phyloP scores from a whole-genome alignment of 2,329 filamentous ascomycete species.

The Aspergillus fijiensis region DNA sequence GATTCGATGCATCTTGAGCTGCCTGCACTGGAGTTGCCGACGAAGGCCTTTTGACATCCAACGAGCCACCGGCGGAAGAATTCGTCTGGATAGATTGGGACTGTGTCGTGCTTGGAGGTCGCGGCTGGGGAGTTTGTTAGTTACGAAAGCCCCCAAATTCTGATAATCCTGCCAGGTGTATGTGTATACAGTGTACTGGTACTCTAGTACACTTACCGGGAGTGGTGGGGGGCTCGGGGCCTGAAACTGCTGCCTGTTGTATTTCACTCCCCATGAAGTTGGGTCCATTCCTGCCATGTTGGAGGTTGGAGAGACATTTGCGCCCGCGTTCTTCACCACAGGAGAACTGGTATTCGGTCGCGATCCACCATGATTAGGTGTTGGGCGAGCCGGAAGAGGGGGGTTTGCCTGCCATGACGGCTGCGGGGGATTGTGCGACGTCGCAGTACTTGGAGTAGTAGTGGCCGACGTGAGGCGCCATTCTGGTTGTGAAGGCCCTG shows the following conservation, averaged over 20 bases:
- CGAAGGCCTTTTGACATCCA: conserved; percentile 21
- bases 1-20: conserved; percentile 7
- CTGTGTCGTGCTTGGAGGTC: conserved; percentile 33
- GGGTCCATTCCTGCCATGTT: conserved; percentile 29
- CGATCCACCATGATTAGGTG: conserved; percentile 21
- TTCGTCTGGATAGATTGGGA: conserved; percentile 19
- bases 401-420: conserved; percentile 22
- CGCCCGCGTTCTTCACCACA: conserved; percentile 2
- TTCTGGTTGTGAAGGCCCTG: conserved; percentile 37
- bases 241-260: conserved; percentile 36
- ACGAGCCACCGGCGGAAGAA: conserved; percentile 17
- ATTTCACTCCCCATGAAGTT: conserved; percentile 46
- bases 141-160: neutral
- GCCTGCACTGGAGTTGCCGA: conserved; percentile 21
- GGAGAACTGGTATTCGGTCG: conserved; percentile 30
- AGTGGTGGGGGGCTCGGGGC: conserved; percentile 34
- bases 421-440: conserved; percentile 14
- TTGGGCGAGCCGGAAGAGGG: conserved; percentile 27
- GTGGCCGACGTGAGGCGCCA: conserved; percentile 34
- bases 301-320: conserved; percentile 21
- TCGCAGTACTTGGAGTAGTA: conserved; percentile 1
- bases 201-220: conserved; percentile 32
- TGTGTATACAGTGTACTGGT: too few species aligned
- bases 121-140: conserved; percentile 30
- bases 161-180: neutral